Percentiles rank a stretch among this genome's conserved stretches.
Conservation (phyloP, 257 asterid genomes). For the Coffea eugenioides region DNA sequence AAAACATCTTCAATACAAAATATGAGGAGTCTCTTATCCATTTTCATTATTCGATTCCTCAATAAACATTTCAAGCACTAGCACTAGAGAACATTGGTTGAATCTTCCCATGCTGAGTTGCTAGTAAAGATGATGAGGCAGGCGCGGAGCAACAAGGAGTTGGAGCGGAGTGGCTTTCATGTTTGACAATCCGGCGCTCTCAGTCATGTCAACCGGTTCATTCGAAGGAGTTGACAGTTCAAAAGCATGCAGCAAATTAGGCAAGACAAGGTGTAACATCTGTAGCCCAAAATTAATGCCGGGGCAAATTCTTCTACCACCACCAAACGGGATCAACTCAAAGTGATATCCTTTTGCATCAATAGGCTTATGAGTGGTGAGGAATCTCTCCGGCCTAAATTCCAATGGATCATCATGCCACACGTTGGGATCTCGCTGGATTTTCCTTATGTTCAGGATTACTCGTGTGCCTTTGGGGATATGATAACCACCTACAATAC, state of each 20-base stretch:
- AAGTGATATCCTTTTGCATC: constrained; percentile 38
- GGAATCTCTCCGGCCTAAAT: constrained; percentile 52
- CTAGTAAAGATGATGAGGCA: constrained; percentile 24
- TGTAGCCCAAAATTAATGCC: constrained; percentile 30
- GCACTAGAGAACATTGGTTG: no score
- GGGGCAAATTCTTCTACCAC: constrained; percentile 52
- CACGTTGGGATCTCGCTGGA: constrained; percentile 41
- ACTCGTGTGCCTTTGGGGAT: constrained; percentile 43
- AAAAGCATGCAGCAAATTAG: constrained; percentile 40
- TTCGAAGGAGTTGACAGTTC: constrained; percentile 24
- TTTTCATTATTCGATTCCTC: no score
- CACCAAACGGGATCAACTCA: constrained; percentile 56
- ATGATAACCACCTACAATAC: constrained; percentile 34
- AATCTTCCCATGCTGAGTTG: no score
- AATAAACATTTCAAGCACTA: no score
- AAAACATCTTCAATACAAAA: no score
- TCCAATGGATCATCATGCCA: constrained; percentile 46
- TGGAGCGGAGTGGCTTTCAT: constrained; percentile 41
- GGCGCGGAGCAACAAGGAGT: constrained; percentile 32
- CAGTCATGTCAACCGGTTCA: constrained; percentile 42
- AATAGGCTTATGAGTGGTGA: constrained; percentile 29
- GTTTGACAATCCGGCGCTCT: constrained; percentile 32
- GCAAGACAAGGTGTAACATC: constrained; percentile 31
- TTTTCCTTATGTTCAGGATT: constrained; percentile 41
- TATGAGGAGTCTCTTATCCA: no score